These are phyloP conservation scores for Leccinum uliginosum DNA, from an alignment of 768 basidiomycete species.

Conservation along the genomic window DNA sequence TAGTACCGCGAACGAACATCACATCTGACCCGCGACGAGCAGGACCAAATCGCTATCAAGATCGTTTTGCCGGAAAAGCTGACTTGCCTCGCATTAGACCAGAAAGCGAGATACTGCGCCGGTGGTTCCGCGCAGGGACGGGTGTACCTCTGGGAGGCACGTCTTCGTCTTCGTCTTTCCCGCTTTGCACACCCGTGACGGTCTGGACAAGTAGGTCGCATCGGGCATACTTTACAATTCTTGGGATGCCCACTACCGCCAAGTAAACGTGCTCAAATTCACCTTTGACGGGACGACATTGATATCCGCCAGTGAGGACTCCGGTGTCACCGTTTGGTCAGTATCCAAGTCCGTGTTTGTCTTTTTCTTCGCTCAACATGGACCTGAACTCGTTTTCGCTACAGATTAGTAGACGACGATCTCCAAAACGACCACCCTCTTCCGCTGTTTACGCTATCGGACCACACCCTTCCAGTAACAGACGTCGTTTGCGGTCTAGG, in stretches of 20 bases:
- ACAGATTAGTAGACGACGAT: constrained; percentile 72
- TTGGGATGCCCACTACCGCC: constrained; percentile 96
- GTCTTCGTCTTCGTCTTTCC: constrained; percentile 26
- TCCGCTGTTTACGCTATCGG: constrained; percentile 76
- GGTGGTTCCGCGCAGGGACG: constrained; percentile 87
- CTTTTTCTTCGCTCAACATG: constrained; percentile 3
- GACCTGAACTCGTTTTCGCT: constrained; percentile 4
- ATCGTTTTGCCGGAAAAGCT: constrained; percentile 89
- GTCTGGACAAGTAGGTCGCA: constrained; percentile 51
- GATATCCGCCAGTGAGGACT: constrained; percentile 87
- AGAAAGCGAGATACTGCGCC: constrained; percentile 70
- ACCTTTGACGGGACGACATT: constrained; percentile 77
- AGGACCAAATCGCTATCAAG: constrained; percentile 90
- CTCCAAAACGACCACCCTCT: constrained; percentile 70
- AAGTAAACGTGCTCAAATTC: constrained; percentile 78
- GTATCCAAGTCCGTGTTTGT: constrained; percentile 64
- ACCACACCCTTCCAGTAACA: constrained; percentile 89
- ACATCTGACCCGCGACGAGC: constrained; percentile 3
- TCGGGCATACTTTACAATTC: constrained; percentile 92
- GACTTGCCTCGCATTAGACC: constrained; percentile 72
- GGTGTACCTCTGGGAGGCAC: constrained; percentile 94
- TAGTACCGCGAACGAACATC: neutral
- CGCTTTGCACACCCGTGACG: constrained; percentile 14
- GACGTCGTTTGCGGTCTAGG: constrained; percentile 80
- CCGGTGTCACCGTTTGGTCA: constrained; percentile 85